phyloP scores from a whole-genome alignment of 371 early-diverging fungal species.

The Rhizopus delemar region DNA sequence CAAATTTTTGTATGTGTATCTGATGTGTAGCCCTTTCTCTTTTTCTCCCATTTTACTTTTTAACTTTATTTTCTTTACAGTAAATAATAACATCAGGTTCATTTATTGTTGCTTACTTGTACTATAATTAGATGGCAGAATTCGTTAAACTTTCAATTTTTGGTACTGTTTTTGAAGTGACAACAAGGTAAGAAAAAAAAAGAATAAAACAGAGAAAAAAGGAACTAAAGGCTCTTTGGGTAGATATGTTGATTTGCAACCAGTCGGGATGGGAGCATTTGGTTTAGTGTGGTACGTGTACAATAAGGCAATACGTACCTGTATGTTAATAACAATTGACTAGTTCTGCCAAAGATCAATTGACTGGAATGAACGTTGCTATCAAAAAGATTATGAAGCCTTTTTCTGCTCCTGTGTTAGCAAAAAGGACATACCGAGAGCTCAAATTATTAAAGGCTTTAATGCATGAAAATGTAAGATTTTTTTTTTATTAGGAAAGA shows the following conservation, averaged over 20 bases:
- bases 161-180: constrained; percentile 93
- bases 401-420: constrained; percentile 87
- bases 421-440: constrained; percentile 94
- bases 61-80: background rate
- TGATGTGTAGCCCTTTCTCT: background rate
- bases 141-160: constrained; percentile 86
- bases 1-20: background rate
- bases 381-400: constrained; percentile 96
- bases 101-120: background rate
- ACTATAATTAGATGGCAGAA: constrained; percentile 63
- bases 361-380: constrained; percentile 83
- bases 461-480: constrained; percentile 80
- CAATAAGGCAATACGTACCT: constrained; percentile 5
- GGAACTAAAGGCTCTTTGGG: background rate
- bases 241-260: constrained; percentile 89
- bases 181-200: constrained; percentile 64
- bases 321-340: background rate
- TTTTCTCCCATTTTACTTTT: background rate
- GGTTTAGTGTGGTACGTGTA: constrained; percentile 87
- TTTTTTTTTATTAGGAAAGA: background rate
- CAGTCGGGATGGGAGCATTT: constrained; percentile 97
- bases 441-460: constrained; percentile 88
- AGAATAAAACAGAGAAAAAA: background rate
- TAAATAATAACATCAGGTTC: background rate
- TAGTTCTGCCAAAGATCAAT: constrained; percentile 87